Conservation (phyloP, 2,329 filamentous ascomycete species). For the Colletotrichum cereale region DNA sequence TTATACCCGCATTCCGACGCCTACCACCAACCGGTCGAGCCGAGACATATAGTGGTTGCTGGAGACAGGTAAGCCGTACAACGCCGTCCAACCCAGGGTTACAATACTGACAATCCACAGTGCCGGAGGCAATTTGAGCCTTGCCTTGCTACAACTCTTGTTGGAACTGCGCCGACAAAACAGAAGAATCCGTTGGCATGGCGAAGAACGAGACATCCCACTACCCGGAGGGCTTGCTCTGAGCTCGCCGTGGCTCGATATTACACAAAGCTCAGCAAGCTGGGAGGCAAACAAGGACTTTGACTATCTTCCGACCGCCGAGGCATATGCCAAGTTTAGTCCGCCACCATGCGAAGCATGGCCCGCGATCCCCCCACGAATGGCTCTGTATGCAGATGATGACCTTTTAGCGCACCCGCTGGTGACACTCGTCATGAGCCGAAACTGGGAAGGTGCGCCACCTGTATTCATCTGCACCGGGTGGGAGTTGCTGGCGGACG, state of each 20-base stretch:
- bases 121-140: constrained; percentile 78
- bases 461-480: constrained; percentile 78
- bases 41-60: constrained; percentile 76
- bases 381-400: constrained; percentile 67
- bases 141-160: constrained; percentile 76
- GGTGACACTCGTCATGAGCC: constrained; percentile 70
- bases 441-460: constrained; percentile 71
- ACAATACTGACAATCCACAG: constrained; percentile 51
- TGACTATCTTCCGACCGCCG: constrained; percentile 73
- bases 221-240: constrained; percentile 75
- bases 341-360: constrained; percentile 64
- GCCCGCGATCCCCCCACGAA: constrained; percentile 68
- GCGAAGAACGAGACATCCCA: constrained; percentile 67
- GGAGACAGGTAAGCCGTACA: constrained; percentile 70
- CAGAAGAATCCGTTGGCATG: constrained; percentile 70
- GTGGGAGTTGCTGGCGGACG: constrained; percentile 79
- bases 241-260: constrained; percentile 79
- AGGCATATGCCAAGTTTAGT: constrained; percentile 44
- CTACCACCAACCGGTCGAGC: constrained; percentile 73
- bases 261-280: constrained; percentile 73
- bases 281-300: constrained; percentile 64
- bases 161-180: constrained; percentile 69
- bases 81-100: not conserved
- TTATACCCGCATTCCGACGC: constrained; percentile 78
- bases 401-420: constrained; percentile 73